phyloP scores from a whole-genome alignment of 2,329 filamentous ascomycete species.

The Lomentospora prolificans region DNA sequence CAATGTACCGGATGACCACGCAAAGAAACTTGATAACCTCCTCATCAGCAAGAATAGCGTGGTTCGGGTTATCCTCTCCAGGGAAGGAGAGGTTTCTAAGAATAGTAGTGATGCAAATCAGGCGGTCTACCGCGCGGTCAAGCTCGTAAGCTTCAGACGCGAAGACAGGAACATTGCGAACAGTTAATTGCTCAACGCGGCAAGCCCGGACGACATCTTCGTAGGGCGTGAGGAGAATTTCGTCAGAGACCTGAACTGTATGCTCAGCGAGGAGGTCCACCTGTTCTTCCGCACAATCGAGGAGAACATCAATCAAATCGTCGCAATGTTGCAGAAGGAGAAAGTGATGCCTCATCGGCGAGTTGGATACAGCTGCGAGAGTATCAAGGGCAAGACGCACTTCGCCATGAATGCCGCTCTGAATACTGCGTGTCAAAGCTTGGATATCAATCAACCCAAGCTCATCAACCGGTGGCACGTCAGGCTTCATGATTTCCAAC shows the following conservation, averaged over 20 bases:
- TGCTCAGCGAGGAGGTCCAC: conserved; percentile 76
- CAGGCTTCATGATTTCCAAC: conserved; percentile 60
- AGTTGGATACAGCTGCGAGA: conserved; percentile 56
- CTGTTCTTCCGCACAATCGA: conserved; percentile 88
- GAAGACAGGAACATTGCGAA: conserved; percentile 65
- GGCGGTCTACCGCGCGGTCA: conserved; percentile 73
- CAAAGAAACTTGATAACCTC: conserved; percentile 75
- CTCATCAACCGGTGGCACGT: conserved; percentile 64
- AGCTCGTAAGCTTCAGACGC: conserved; percentile 72
- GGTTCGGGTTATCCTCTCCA: conserved; percentile 53
- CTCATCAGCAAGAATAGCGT: conserved; percentile 62
- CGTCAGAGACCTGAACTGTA: conserved; percentile 76
- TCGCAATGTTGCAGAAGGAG: conserved; percentile 66
- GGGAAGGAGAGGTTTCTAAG: conserved; percentile 86
- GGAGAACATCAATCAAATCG: conserved; percentile 75
- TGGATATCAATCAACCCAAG: conserved; percentile 85
- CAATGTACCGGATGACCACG: conserved; percentile 73
- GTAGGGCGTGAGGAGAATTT: conserved; percentile 72
- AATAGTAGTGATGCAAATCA: conserved; percentile 87
- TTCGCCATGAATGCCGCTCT: conserved; percentile 82
- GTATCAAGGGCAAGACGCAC: conserved; percentile 85
- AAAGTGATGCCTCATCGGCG: conserved; percentile 54
- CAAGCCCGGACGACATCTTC: conserved; percentile 80
- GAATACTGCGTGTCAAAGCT: conserved; percentile 78
- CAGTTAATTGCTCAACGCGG: conserved; percentile 57